Conservation (phyloP, 441 rosid species). For the Pelargonium exstipulatum region DNA sequence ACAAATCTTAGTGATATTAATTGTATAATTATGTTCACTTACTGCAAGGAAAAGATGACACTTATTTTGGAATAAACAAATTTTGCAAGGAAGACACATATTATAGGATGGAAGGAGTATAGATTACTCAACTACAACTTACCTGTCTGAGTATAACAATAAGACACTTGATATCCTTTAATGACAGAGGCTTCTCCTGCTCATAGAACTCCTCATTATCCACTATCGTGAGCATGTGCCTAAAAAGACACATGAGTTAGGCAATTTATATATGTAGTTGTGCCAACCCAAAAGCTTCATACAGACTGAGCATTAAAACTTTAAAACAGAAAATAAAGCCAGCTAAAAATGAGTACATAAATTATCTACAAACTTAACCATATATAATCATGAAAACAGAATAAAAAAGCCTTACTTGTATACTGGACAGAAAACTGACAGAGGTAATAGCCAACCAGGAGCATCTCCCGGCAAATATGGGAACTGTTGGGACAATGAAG, state of each 20-base stretch:
- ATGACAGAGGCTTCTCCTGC: conserved; percentile 78
- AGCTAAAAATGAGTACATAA: not conserved
- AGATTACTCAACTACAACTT: conserved; percentile 18
- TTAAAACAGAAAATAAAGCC: not conserved
- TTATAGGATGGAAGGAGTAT: not conserved
- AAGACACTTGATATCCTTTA: conserved; percentile 68
- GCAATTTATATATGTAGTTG: not conserved
- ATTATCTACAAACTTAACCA: not conserved
- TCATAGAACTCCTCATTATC: conserved; percentile 97
- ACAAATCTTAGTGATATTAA: too few species aligned
- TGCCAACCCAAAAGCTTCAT: not conserved
- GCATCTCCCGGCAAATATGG: conserved; percentile 70
- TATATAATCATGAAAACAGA: conserved; percentile 15
- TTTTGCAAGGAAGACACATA: too few species aligned
- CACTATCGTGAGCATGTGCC: conserved; percentile 95
- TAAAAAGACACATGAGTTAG: conserved; percentile 34
- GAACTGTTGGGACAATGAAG: conserved; percentile 50
- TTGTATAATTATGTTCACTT: too few species aligned
- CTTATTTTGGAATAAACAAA: too few species aligned
- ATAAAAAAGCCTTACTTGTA: conserved; percentile 65
- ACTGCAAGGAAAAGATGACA: too few species aligned
- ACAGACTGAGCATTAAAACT: not conserved
- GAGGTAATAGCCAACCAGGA: conserved; percentile 91
- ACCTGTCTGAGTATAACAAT: conserved; percentile 88
- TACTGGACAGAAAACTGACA: conserved; percentile 93